Conservation (phyloP, 2,329 filamentous ascomycete genomes). For the Chaetomiaceae sp. region DNA sequence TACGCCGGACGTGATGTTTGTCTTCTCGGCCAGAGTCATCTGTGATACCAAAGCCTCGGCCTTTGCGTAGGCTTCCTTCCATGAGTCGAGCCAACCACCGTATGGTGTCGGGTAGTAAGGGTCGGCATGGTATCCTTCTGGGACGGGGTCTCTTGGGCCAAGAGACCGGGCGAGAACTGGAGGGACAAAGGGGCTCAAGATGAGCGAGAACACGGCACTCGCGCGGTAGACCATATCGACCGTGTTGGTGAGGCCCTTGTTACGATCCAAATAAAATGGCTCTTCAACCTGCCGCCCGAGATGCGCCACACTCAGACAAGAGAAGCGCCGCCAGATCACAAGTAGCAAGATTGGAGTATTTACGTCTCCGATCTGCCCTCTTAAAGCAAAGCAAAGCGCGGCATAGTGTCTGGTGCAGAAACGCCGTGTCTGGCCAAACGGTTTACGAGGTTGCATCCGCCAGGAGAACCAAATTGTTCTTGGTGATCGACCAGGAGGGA, state of each 20-base stretch:
- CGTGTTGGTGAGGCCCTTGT: conserved; percentile 2
- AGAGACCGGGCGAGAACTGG: conserved; percentile 23
- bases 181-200: conserved; percentile 16
- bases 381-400: too few relatives aligned
- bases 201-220: conserved; percentile 14
- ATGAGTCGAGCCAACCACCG: conserved; percentile 65
- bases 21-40: conserved; percentile 78
- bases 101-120: conserved; percentile 71
- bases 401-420: too few relatives aligned
- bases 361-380: too few relatives aligned
- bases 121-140: conserved; percentile 39
- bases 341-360: too few relatives aligned
- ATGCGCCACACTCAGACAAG: background rate
- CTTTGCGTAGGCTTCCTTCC: conserved; percentile 65
- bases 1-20: conserved; percentile 68
- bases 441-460: too few relatives aligned
- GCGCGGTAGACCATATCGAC: conserved; percentile 20
- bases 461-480: too few relatives aligned
- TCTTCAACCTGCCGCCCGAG: background rate
- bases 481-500: conserved; percentile 1
- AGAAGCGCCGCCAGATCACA: background rate
- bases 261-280: background rate
- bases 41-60: conserved; percentile 63
- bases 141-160: conserved; percentile 28
- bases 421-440: too few relatives aligned